Percentiles rank a stretch among this genome's conserved stretches.
phyloP scores from a whole-genome alignment of 257 asterid species.

The Oldenlandia corymbosa region DNA sequence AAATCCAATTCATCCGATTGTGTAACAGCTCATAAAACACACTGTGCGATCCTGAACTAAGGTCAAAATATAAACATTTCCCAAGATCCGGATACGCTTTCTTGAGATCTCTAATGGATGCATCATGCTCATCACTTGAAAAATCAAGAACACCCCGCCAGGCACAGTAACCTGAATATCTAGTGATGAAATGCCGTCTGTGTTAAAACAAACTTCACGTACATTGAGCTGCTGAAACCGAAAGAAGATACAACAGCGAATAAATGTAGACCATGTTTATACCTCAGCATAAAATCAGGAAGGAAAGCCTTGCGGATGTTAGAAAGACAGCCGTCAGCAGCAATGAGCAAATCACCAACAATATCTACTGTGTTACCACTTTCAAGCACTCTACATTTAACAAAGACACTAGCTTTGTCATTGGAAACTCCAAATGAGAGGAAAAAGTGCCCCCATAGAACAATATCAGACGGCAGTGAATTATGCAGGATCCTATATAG shows the following conservation, averaged over 20 bases:
- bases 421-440: slow-evolving; percentile 34
- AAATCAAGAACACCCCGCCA: slow-evolving; percentile 92
- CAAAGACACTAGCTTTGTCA: slow-evolving; percentile 37
- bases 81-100: slow-evolving; percentile 74
- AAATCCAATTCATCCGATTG: slow-evolving; percentile 82
- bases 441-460: slow-evolving; percentile 64
- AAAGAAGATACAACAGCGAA: neutral
- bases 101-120: slow-evolving; percentile 52
- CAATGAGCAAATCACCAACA: slow-evolving; percentile 57
- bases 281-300: slow-evolving; percentile 70
- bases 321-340: slow-evolving; percentile 81
- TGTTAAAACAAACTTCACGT: neutral
- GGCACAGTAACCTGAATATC: slow-evolving; percentile 93
- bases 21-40: slow-evolving; percentile 63
- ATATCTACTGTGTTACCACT: slow-evolving; percentile 39
- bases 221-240: neutral
- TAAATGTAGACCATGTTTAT: slow-evolving; percentile 6
- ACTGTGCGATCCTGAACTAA: slow-evolving; percentile 49
- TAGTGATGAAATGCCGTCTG: slow-evolving; percentile 16
- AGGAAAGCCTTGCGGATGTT: slow-evolving; percentile 50
- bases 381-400: slow-evolving; percentile 36
- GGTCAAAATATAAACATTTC: slow-evolving; percentile 64
- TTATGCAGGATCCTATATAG: slow-evolving; percentile 56
- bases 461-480: slow-evolving; percentile 40
- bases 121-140: slow-evolving; percentile 42